Evolutionary conservation across 306 rosid genomes (phyloP).

Genomic region (Phaseolus lunatus): DNA sequence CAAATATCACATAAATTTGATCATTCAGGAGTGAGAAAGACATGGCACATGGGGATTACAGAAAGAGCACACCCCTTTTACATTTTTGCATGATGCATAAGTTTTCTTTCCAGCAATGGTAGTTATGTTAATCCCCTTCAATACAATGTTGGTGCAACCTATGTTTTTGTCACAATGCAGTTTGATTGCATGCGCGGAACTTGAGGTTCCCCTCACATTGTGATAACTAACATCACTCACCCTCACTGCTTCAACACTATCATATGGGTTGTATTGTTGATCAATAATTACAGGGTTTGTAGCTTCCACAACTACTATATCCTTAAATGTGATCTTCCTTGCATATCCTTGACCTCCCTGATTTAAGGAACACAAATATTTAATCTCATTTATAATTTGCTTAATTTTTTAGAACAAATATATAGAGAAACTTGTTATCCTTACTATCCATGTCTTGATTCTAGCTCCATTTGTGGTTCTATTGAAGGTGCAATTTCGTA

Average conservation of each 20-base stretch:
- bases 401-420: neutral
- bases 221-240: constrained; percentile 52
- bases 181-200: constrained; percentile 11
- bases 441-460: constrained; percentile 68
- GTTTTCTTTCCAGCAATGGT: neutral
- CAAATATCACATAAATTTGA: neutral
- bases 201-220: constrained; percentile 51
- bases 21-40: constrained; percentile 4
- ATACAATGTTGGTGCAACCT: constrained; percentile 42
- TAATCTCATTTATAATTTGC: neutral
- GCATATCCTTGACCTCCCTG: constrained; percentile 68
- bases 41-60: constrained; percentile 46
- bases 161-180: constrained; percentile 32
- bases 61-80: constrained; percentile 8
- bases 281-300: constrained; percentile 54
- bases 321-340: constrained; percentile 50
- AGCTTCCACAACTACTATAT: constrained; percentile 38
- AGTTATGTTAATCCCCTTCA: constrained; percentile 37
- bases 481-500: constrained; percentile 51
- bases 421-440: neutral
- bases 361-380: neutral
- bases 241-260: neutral
- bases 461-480: constrained; percentile 60
- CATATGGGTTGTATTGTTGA: constrained; percentile 45
- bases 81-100: constrained; percentile 42